phyloP scores from a whole-genome alignment of 805 yeast genomes.

The Starmera pachycereana region DNA sequence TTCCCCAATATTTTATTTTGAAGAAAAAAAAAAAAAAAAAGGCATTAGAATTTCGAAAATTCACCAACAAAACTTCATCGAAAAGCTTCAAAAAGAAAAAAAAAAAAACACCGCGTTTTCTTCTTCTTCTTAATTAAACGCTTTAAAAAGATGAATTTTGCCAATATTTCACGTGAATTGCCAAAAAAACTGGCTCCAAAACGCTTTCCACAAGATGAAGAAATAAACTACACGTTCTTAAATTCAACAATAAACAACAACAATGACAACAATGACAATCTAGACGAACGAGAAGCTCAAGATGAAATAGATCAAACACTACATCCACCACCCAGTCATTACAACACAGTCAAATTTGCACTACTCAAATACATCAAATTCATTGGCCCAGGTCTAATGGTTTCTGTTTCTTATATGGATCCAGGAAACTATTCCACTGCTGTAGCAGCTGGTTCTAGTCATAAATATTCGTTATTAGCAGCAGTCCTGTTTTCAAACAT shows the following conservation, averaged over 20 bases:
- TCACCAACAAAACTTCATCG: too few relatives aligned
- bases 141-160: too few relatives aligned
- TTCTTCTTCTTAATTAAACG: too few relatives aligned
- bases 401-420: constrained; percentile 91
- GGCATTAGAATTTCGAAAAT: too few relatives aligned
- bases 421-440: constrained; percentile 97
- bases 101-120: too few relatives aligned
- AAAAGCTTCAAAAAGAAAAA: too few relatives aligned
- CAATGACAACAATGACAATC: not conserved
- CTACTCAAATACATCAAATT: constrained; percentile 45
- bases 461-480: constrained; percentile 68
- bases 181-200: too few relatives aligned
- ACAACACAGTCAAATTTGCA: constrained; percentile 8
- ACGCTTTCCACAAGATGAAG: too few relatives aligned
- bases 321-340: not conserved
- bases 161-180: too few relatives aligned
- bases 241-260: not conserved
- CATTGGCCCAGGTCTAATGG: constrained; percentile 95
- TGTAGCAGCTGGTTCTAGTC: constrained; percentile 87
- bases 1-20: too few relatives aligned
- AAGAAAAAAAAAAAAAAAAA: too few relatives aligned
- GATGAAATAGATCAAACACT: not conserved
- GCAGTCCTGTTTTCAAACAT: constrained; percentile 71
- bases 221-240: too few relatives aligned
- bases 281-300: not conserved